Evolutionary conservation across 305 asterid genomes (phyloP).

Genomic region (Lippia alba): DNA sequence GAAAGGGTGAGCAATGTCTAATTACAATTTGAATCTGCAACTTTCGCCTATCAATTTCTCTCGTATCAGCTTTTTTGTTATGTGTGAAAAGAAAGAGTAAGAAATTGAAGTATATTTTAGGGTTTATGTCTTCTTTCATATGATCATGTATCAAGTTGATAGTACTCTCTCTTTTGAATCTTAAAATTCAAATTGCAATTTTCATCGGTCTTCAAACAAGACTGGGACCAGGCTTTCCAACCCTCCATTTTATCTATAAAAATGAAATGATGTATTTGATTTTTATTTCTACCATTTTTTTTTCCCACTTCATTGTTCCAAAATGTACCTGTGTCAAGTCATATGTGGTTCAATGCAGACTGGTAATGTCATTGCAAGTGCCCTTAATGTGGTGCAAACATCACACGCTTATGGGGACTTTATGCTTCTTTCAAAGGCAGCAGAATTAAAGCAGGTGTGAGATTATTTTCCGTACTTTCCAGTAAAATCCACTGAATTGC

Average conservation of each 20-base stretch:
- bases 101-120: slow-evolving; percentile 1
- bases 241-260: background rate
- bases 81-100: background rate
- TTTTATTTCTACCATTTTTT: background rate
- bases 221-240: background rate
- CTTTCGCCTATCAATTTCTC: slow-evolving; percentile 5
- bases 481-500: slow-evolving; percentile 21
- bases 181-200: background rate
- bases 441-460: slow-evolving; percentile 74
- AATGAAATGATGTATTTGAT: background rate
- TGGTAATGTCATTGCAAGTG: slow-evolving; percentile 66
- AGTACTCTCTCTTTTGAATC: background rate
- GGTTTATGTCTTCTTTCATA: background rate
- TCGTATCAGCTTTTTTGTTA: background rate
- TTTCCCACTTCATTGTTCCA: slow-evolving; percentile 7
- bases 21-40: slow-evolving; percentile 21
- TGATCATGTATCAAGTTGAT: slow-evolving; percentile 1
- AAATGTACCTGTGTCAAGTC: slow-evolving; percentile 18
- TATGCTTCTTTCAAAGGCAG: slow-evolving; percentile 78
- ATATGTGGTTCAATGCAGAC: slow-evolving; percentile 62
- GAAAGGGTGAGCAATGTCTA: slow-evolving; percentile 72
- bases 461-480: slow-evolving; percentile 27
- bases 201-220: slow-evolving; percentile 11
- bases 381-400: slow-evolving; percentile 87
- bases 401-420: slow-evolving; percentile 83